Evolutionary conservation across 805 yeast genomes (phyloP), one percentile per base, ranked within the genome.

Genomic region (Metschnikowia corniflorae): DNA sequence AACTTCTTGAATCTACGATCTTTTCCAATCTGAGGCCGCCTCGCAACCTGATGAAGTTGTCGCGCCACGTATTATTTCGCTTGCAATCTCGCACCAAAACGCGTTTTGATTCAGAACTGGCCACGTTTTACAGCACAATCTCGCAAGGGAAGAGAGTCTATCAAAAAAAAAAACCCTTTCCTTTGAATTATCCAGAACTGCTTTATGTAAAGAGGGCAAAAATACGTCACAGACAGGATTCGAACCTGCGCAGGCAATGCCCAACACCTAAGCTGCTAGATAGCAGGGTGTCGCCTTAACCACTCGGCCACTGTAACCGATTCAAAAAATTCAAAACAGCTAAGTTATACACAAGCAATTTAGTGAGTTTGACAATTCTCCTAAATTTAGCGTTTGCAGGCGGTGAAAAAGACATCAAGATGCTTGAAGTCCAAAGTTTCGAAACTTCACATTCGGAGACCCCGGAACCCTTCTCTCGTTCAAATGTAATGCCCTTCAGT

Each of bases 151-250:
- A 20, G 9, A 7, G 22, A 20, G 9, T 9, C 22, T 20, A 9
- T 20, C 22, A 20, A 7, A 20, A 20, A 20, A 20, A 7, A 7
- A 20, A 7, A 9, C 22, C 22, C 22, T 7, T 20, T 20, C 9
- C 9, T 20, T 7, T 20, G 22, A 20, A 20, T 20, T 7, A 7
- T 20, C 22, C 22, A 20, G 9, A 7, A 20, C 9, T 20, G 9
- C 22, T 20, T 20, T 20, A 20, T 5, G 15, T 3, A 13, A 24
- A 13, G 26, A 13, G 7, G 35, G 61, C 74, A 76, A 76, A 70
- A 75, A 68, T 58, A 51, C 95, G 96, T 84, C 85, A 86, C 94
- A 83, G 94, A 86, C 95, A 86, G 94, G 96, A 86, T 86, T 86
- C 96, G 96, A 86, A 86, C 96, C 94, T 86, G 95, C 95, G 96